Evolutionary conservation across 2,329 filamentous ascomycete genomes (phyloP).

Genomic region (Aureobasidium sp.): DNA sequence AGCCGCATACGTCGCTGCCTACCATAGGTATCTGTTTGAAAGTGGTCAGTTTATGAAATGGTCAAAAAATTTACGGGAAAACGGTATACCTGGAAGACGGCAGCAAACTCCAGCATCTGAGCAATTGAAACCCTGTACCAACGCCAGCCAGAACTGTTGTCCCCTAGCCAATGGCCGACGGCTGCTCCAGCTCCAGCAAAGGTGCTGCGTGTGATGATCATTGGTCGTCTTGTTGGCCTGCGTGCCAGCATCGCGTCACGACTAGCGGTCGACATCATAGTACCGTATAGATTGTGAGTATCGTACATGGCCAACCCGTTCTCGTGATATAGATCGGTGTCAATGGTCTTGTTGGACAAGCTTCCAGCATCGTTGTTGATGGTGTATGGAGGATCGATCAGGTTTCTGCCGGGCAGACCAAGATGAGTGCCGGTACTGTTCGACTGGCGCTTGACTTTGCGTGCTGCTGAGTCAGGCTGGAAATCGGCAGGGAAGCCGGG

Average conservation of each 20-base stretch:
- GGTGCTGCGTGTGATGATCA: conserved; percentile 68
- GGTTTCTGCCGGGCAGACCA: conserved; percentile 55
- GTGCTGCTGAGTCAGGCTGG: conserved; percentile 43
- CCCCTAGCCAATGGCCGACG: conserved; percentile 55
- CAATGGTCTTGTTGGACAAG: conserved; percentile 44
- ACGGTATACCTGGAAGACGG: conserved; percentile 33
- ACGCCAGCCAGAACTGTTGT: conserved; percentile 38
- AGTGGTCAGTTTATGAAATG: not conserved
- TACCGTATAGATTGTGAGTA: conserved; percentile 69
- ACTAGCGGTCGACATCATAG: conserved; percentile 63
- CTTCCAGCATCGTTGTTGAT: conserved; percentile 53
- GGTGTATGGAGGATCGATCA: conserved; percentile 56
- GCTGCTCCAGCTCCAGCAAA: conserved; percentile 62
- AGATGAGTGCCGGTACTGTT: conserved; percentile 18
- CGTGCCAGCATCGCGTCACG: conserved; percentile 58
- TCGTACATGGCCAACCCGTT: conserved; percentile 64
- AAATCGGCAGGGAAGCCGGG: conserved; percentile 62
- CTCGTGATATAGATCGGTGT: conserved; percentile 59
- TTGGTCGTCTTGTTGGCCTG: conserved; percentile 54
- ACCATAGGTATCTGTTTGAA: conserved; percentile 30
- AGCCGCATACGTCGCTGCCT: conserved; percentile 65
- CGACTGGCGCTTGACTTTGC: conserved; percentile 20
- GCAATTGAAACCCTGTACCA: conserved; percentile 36
- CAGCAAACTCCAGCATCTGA: conserved; percentile 38
- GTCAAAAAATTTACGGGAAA: not conserved